Base-by-base conservation (phyloP, 2,329 filamentous ascomycete genomes). In the Pseudogymnoascus sp. region DNA sequence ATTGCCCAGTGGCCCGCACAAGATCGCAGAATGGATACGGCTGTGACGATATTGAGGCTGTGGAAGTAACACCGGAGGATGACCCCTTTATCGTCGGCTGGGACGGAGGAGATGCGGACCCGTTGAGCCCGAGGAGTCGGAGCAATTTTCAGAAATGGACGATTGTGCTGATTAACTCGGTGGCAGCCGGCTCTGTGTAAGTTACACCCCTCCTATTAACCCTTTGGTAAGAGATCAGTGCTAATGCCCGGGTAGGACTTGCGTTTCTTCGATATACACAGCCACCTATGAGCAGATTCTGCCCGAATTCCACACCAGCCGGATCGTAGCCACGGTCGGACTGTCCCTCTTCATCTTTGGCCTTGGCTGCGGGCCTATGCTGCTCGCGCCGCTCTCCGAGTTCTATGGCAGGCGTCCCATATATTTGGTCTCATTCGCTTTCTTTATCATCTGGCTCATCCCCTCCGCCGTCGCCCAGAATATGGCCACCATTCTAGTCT, bases 191-290 rank as follows among this genome's bases (percentile, higher is more conserved):
- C 80, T 95, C 65, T 93, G 90, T 96, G 88, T 93, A 82, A 81
- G 89, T 86, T 23, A 7, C 17, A 53, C 9, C 15, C 7, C 1
- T 17, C 19, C n/a, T 17, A 31, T 8, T 8, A 53, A 3, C 23
- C 4, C 2, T 31, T 53, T 17, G 26, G 47, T 6, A 53, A 28
- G 4, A 26, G 23, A n/a, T 7, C 13, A 19, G 19, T 53, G 26
- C 47, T 53, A 21, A 53, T 53, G 2, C 23, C 4, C n/a, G 9
- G n/a, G 60, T 70, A 92, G 89, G 62, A 96, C 92, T 8, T 91
- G 88, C 72, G 85, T 90, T 1, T 93, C 89, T 59, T 95, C 91
- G n/a, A 86, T 96, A 69, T 96, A 97, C 75, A 93, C 91, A 0
- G 85, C 85, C 11, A 95, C 90, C 0, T 97, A 96, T 74, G 73